Evolutionary conservation across 441 rosid genomes (phyloP).

Genomic region (Euphorbia schlechtendalii): DNA sequence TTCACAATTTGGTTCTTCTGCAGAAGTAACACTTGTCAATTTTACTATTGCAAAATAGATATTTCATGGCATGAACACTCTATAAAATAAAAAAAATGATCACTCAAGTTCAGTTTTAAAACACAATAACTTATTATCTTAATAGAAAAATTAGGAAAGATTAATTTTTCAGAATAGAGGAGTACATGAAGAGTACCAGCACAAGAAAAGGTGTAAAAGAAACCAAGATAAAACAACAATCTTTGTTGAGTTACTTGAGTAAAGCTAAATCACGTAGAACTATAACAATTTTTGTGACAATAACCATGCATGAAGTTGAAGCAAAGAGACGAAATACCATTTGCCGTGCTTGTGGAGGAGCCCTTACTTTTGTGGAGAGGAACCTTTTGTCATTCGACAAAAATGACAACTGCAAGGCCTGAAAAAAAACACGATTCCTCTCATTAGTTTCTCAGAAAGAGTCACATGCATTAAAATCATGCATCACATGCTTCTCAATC

Average conservation of each 20-base stretch:
- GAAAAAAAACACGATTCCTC: conserved; percentile 14
- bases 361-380: conserved; percentile 45
- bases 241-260: not conserved
- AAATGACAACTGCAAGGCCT: conserved; percentile 46
- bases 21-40: conserved; percentile 7
- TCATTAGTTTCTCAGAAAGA: not conserved
- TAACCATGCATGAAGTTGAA: not conserved
- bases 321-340: conserved; percentile 37
- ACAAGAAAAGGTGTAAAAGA: not conserved
- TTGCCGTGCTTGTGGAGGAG: conserved; percentile 63
- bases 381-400: conserved; percentile 41
- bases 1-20: not conserved
- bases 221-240: not conserved
- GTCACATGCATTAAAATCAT: not conserved
- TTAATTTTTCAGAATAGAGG: too few relatives aligned
- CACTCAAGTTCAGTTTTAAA: not conserved
- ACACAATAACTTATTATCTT: not conserved
- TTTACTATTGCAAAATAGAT: not conserved
- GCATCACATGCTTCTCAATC: not conserved
- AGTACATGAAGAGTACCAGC: not conserved
- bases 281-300: not conserved
- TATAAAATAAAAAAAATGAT: not conserved
- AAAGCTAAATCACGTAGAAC: too few relatives aligned
- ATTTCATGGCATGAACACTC: not conserved
- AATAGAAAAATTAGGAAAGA: not conserved